These are phyloP conservation scores for Aspergillus saccharolyticus DNA, from an alignment of 495 filamentous ascomycete species.

Conservation along the genomic window DNA sequence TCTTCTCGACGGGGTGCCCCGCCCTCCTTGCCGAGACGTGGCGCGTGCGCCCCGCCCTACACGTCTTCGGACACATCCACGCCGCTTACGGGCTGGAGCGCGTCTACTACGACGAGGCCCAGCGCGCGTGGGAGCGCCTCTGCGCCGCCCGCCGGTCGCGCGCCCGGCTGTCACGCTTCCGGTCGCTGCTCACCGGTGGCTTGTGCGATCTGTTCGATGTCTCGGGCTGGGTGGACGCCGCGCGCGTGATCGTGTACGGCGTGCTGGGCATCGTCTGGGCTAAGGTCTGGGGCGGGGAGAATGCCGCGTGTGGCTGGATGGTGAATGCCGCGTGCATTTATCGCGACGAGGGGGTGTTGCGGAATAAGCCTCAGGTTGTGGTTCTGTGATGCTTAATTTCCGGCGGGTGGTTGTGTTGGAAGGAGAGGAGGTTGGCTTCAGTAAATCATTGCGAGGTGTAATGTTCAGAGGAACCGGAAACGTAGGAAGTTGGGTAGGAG, in stretches of 20 bases:
- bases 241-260: conserved; percentile 58
- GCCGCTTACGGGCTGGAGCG: conserved; percentile 56
- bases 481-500: too few species aligned
- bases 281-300: conserved; percentile 60
- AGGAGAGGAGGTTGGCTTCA: too few species aligned
- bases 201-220: conserved; percentile 50
- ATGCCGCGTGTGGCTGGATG: conserved; percentile 51
- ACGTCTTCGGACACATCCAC: conserved; percentile 91
- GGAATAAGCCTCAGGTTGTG: conserved; percentile 60
- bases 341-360: conserved; percentile 57
- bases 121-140: conserved; percentile 64
- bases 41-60: conserved; percentile 70
- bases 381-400: conserved; percentile 20
- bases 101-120: conserved; percentile 74
- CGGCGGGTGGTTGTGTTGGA: neutral
- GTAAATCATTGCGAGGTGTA: too few species aligned
- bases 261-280: conserved; percentile 64
- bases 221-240: conserved; percentile 56
- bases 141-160: conserved; percentile 33
- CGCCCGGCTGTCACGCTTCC: conserved; percentile 21
- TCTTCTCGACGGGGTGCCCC: conserved; percentile 64
- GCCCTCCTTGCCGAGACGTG: conserved; percentile 70
- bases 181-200: conserved; percentile 32
- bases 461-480: too few species aligned
- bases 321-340: conserved; percentile 76